Evolutionary conservation across 257 asterid genomes (phyloP).

Genomic region (Paulownia fortunei): DNA sequence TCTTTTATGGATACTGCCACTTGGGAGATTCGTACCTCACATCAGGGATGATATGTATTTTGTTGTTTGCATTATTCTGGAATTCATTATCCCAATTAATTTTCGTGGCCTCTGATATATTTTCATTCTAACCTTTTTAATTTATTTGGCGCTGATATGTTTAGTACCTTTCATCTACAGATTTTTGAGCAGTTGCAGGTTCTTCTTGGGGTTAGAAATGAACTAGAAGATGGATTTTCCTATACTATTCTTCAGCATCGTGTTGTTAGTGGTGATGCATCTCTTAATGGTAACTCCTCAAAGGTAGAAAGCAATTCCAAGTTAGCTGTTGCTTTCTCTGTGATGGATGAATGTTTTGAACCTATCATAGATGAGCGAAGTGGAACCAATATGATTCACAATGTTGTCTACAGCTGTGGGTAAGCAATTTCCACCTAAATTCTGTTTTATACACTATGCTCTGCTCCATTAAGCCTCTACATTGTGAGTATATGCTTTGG

Average conservation of each 20-base stretch:
- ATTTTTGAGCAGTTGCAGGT: slow-evolving; percentile 63
- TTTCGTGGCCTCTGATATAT: neutral
- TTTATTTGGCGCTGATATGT: slow-evolving; percentile 33
- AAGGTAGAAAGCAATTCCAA: slow-evolving; percentile 61
- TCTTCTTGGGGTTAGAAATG: slow-evolving; percentile 77
- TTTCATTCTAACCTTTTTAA: slow-evolving; percentile 9
- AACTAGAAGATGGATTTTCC: slow-evolving; percentile 74
- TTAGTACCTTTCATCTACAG: slow-evolving; percentile 50
- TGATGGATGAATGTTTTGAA: slow-evolving; percentile 71
- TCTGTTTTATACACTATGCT: slow-evolving; percentile 18
- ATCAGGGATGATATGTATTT: neutral
- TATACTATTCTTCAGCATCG: slow-evolving; percentile 72
- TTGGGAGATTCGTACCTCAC: slow-evolving; percentile 4
- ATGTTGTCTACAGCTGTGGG: slow-evolving; percentile 72
- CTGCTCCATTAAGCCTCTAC: slow-evolving; percentile 8
- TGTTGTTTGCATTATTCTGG: slow-evolving; percentile 3
- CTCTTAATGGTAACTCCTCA: slow-evolving; percentile 40
- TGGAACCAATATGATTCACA: slow-evolving; percentile 64
- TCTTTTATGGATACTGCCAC: slow-evolving; percentile 8
- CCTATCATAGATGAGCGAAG: slow-evolving; percentile 70
- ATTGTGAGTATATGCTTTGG: slow-evolving; percentile 13
- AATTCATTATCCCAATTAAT: neutral
- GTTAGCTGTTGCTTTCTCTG: slow-evolving; percentile 64
- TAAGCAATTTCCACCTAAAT: slow-evolving; percentile 40
- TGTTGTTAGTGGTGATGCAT: slow-evolving; percentile 47